Base-by-base conservation (phyloP, 1,284 basidiomycete genomes). In the Boletus hoseneyae region DNA sequence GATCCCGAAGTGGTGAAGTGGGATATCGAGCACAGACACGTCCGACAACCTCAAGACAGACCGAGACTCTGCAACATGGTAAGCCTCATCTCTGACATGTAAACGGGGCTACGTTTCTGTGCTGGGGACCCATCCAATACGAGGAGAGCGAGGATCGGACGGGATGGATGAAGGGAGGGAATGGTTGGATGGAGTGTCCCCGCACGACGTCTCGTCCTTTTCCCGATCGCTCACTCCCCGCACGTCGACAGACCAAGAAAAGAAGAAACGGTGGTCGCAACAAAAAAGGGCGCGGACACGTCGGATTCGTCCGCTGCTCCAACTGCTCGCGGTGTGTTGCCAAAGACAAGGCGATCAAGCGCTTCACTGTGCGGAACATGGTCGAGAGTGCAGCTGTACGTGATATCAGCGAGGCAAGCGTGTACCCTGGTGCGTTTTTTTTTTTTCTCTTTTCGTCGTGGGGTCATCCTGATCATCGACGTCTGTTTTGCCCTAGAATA, bases 341-440 rank as follows among this genome's bases (percentile, higher is more conserved):
- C 59, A 96, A 95, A 83, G 97, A 99, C 82, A 99, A 97, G 86
- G 96, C 97, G 61, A 98, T 99, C 88, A 99, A 99, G 82, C 83
- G 96, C 55, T 97, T 97, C 85, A 97, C 95, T 48, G 95, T 99
- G 68, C 88, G 95, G 75, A 99, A 99, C 86, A 99, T 99, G 90
- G 94, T 99, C 56, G 95, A 99, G 83, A 90, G 92, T 66, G 96
- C 96, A 52, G 96, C 96, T 57, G 90, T 99, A 64, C 83, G 96
- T 66, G 96, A 99, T 79, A 88, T 99, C 71, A 92, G 87, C 70
- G 97, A 99, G 67, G 95, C 96, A 46, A 91, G 87, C 60, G 90
- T 98, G 61, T 99, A 98, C 79, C 73, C 78, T 57, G 93, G 93
- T 94, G 64, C 60, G 89, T 79, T 4, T 11, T 72, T 6, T 11